Conservation (phyloP, 306 rosid genomes). For the Astragalus glycyphyllos region DNA sequence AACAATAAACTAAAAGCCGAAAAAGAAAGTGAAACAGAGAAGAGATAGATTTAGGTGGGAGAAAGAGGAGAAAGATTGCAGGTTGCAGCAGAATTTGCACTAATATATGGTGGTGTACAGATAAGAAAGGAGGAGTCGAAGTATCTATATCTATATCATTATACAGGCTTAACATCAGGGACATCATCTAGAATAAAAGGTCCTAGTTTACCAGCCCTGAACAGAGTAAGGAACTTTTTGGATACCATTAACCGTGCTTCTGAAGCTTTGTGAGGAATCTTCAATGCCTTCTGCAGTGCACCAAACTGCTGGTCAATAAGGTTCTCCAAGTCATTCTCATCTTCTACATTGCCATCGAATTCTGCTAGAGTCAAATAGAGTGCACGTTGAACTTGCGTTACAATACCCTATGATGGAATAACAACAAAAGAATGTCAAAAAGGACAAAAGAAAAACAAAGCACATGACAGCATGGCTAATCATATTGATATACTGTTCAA, state of each 20-base stretch:
- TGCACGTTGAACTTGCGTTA: slow-evolving; percentile 67
- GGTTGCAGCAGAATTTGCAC: too few relatives aligned
- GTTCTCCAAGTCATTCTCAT: slow-evolving; percentile 67
- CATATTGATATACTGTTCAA: background rate
- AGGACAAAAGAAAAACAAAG: background rate
- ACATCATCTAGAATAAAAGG: slow-evolving; percentile 92
- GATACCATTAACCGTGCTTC: slow-evolving; percentile 90
- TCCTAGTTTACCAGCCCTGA: slow-evolving; percentile 84
- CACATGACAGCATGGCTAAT: background rate
- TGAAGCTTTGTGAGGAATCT: slow-evolving; percentile 76
- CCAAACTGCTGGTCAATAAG: slow-evolving; percentile 76
- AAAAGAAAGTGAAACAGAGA: too few relatives aligned
- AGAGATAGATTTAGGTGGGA: too few relatives aligned
- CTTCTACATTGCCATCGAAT: slow-evolving; percentile 53
- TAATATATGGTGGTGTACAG: too few relatives aligned
- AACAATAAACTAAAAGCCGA: too few relatives aligned
- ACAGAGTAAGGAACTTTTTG: slow-evolving; percentile 79
- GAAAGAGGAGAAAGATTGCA: too few relatives aligned
- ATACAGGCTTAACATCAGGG: slow-evolving; percentile 44
- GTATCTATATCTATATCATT: slow-evolving; percentile 9
- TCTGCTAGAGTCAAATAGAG: slow-evolving; percentile 52
- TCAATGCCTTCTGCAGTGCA: slow-evolving; percentile 79
- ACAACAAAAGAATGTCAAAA: slow-evolving; percentile 4
- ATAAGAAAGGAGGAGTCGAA: background rate
- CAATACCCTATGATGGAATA: slow-evolving; percentile 59